Evolutionary conservation across 1,139 yeast genomes (phyloP).

Genomic region (Sugiyamaella grinbergsii): DNA sequence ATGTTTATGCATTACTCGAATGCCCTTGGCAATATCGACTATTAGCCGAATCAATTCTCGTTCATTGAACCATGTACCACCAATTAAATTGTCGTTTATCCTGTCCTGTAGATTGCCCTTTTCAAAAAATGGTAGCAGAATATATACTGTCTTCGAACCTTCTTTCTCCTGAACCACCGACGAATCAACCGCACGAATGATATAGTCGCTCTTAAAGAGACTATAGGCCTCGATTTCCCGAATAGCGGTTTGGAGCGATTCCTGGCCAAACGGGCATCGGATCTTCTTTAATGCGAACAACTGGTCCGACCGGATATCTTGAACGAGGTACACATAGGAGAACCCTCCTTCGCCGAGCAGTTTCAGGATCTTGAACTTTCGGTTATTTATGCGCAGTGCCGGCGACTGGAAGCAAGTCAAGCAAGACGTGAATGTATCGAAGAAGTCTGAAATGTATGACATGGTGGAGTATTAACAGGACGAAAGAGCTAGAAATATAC

Average conservation of each 20-base stretch:
- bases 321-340: slow-evolving; percentile 83
- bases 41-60: slow-evolving; percentile 62
- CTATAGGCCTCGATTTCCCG: slow-evolving; percentile 75
- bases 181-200: slow-evolving; percentile 71
- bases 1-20: slow-evolving; percentile 74
- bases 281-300: slow-evolving; percentile 80
- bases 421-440: slow-evolving; percentile 41
- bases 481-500: neutral
- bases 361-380: slow-evolving; percentile 53
- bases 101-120: slow-evolving; percentile 76
- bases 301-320: slow-evolving; percentile 51
- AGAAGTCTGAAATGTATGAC: slow-evolving; percentile 34
- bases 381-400: slow-evolving; percentile 41
- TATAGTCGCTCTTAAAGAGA: slow-evolving; percentile 66
- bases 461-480: slow-evolving; percentile 13
- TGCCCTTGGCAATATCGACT: slow-evolving; percentile 71
- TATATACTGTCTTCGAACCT: slow-evolving; percentile 76
- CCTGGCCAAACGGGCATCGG: slow-evolving; percentile 83
- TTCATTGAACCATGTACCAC: slow-evolving; percentile 57
- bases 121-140: slow-evolving; percentile 75
- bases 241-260: slow-evolving; percentile 70
- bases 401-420: slow-evolving; percentile 45
- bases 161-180: slow-evolving; percentile 69
- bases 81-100: slow-evolving; percentile 63
- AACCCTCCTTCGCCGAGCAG: slow-evolving; percentile 89